A percentile compares a stretch with the other conserved stretches of the same genome.
These are phyloP conservation scores for Lentinula sp. DNA, from an alignment of 768 basidiomycete species.

Conservation along the genomic window DNA sequence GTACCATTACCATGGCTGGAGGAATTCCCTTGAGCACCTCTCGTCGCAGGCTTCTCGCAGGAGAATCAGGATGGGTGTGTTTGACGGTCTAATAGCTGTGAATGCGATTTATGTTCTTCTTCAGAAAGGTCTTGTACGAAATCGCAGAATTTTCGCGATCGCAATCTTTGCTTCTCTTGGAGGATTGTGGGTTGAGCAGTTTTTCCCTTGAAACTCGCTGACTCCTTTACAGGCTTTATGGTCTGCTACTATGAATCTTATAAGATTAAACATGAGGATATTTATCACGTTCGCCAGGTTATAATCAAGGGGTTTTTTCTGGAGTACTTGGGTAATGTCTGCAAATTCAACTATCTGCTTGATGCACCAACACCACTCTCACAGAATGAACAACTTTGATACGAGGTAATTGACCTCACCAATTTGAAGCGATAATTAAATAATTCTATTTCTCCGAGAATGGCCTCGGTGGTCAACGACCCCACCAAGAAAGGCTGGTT, in stretches of 20 bases:
- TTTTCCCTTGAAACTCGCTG: not conserved
- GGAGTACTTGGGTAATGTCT: constrained; percentile 54
- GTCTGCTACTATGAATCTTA: constrained; percentile 24
- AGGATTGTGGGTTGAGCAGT: constrained; percentile 49
- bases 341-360: not conserved
- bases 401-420: constrained; percentile 14
- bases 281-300: constrained; percentile 31
- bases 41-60: constrained; percentile 50
- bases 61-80: constrained; percentile 62
- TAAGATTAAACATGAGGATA: not conserved
- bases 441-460: constrained; percentile 20
- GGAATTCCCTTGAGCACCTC: constrained; percentile 32
- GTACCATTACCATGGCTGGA: constrained; percentile 34
- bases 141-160: constrained; percentile 58
- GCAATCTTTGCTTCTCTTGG: constrained; percentile 77
- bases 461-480: constrained; percentile 49
- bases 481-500: constrained; percentile 62
- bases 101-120: not conserved
- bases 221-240: constrained; percentile 46
- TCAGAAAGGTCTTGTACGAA: constrained; percentile 60
- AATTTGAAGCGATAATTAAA: constrained; percentile 1
- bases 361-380: not conserved
- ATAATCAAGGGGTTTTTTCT: constrained; percentile 77
- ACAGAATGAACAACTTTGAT: constrained; percentile 46
- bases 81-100: not conserved